Percentiles rank a stretch among this genome's conserved stretches.
Conservation (phyloP, 2,329 filamentous ascomycete genomes). For the Coniochaeta ligniaria region DNA sequence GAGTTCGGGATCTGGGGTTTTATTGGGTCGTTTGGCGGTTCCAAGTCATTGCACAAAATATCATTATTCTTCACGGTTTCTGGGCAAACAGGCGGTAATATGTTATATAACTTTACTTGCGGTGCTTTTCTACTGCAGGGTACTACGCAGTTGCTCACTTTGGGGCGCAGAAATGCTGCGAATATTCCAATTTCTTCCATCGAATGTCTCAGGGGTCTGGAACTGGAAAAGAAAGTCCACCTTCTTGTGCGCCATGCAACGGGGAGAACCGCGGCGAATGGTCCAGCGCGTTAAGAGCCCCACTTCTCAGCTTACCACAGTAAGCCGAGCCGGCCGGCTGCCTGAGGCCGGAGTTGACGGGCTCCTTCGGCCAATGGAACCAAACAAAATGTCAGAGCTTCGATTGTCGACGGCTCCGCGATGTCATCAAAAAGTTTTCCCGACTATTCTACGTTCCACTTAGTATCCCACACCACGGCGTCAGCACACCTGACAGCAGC, state of each 20-base stretch:
- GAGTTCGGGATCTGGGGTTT: background rate
- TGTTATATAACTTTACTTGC: background rate
- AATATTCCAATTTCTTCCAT: background rate
- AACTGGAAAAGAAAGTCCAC: background rate
- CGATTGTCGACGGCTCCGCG: background rate
- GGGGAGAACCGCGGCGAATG: background rate
- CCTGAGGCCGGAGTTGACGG: conserved; percentile 8
- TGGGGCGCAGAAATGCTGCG: background rate
- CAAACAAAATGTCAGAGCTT: conserved; percentile 6
- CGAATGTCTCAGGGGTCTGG: background rate
- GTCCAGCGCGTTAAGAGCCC: background rate
- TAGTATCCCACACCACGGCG: background rate
- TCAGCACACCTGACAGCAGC: background rate
- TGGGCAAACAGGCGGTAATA: background rate
- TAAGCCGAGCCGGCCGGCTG: conserved; percentile 5
- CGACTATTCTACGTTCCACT: background rate
- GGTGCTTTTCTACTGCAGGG: background rate
- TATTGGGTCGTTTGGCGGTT: background rate
- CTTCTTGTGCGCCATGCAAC: background rate
- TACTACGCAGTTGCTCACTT: background rate
- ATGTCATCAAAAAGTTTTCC: conserved; percentile 1
- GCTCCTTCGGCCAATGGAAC: conserved; percentile 7
- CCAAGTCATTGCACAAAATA: too few relatives aligned
- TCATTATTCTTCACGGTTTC: too few relatives aligned
- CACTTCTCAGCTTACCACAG: background rate